Conservation (phyloP, 2,329 filamentous ascomycete genomes). For the Lasiodiplodia theobromae region DNA sequence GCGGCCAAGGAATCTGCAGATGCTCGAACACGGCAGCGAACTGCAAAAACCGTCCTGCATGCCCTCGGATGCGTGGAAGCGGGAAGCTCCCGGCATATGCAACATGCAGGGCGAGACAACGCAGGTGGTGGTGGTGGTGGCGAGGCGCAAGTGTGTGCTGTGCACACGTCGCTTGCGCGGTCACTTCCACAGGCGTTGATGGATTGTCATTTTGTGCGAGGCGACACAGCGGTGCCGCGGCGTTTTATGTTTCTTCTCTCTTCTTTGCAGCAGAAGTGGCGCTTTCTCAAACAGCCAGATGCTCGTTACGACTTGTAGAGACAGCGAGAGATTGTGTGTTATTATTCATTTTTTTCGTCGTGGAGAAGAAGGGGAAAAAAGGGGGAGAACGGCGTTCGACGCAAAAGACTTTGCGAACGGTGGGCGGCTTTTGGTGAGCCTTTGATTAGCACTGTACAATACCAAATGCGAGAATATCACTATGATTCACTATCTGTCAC, state of each 20-base stretch:
- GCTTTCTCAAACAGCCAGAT: background rate
- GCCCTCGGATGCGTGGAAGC: background rate
- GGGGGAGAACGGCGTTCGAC: background rate
- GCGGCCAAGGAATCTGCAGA: conserved; percentile 8
- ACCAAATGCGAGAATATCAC: background rate
- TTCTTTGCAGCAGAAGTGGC: conserved; percentile 3
- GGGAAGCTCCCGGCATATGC: conserved; percentile 4
- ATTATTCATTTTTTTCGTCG: background rate
- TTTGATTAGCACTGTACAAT: background rate
- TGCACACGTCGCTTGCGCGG: background rate
- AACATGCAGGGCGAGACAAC: conserved; percentile 16
- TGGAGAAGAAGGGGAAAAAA: background rate
- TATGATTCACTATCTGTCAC: background rate
- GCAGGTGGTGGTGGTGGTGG: conserved; percentile 11
- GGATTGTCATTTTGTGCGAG: background rate
- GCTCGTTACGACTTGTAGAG: conserved; percentile 12
- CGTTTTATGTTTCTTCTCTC: background rate
- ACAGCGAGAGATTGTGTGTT: background rate
- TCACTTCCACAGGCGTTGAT: background rate
- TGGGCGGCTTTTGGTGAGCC: background rate
- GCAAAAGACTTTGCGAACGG: background rate
- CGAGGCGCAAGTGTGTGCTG: background rate
- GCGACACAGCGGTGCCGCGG: conserved; percentile 18
- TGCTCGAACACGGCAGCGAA: background rate
- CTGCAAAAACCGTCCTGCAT: background rate